These are phyloP conservation scores for Botrytis paeoniae DNA, from an alignment of 2,329 filamentous ascomycete species.

Conservation along the genomic window DNA sequence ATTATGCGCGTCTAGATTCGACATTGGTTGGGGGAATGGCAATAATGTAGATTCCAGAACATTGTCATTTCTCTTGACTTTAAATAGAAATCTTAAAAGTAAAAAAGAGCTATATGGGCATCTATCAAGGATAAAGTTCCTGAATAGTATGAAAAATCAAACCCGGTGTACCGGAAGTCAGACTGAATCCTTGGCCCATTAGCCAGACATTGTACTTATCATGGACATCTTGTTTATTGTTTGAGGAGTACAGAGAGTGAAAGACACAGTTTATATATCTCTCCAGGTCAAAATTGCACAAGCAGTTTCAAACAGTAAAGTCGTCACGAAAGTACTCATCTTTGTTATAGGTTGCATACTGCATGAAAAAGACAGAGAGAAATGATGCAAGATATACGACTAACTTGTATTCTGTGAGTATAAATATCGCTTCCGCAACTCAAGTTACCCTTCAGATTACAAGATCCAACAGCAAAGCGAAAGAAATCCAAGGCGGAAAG, in stretches of 20 bases:
- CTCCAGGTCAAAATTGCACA: accelerated
- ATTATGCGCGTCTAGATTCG: background rate
- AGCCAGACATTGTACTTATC: no score
- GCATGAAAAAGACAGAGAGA: background rate
- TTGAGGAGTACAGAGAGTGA: background rate
- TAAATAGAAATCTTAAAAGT: accelerated
- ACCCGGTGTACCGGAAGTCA: background rate
- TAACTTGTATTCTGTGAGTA: background rate
- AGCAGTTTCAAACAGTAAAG: accelerated
- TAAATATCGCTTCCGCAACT: background rate
- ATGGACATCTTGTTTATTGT: no score
- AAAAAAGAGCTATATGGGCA: no score
- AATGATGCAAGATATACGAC: background rate
- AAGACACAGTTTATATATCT: background rate
- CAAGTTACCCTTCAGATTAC: background rate
- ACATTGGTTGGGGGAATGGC: background rate
- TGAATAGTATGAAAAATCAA: background rate
- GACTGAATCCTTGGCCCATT: background rate
- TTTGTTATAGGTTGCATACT: background rate
- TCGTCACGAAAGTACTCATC: background rate
- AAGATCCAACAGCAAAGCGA: background rate
- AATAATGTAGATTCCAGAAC: background rate
- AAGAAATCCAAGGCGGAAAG: background rate
- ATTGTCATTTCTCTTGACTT: no score
- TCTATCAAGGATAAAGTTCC: background rate